A percentile compares a stretch with the other conserved stretches of the same genome.
phyloP scores from a whole-genome alignment of 164 flowering plant species.

The Brasenia schreberi region DNA sequence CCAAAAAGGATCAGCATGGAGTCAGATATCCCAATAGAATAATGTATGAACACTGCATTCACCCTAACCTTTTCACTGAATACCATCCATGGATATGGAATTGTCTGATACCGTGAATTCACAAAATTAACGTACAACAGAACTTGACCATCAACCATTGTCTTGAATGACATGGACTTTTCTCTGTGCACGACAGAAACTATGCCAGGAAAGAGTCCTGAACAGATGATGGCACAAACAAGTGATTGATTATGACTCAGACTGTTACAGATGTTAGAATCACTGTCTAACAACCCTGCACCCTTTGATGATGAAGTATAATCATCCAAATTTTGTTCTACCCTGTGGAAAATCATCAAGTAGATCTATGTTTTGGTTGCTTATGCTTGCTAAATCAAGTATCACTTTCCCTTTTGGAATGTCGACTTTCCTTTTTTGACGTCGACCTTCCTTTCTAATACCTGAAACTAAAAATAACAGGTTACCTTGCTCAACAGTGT shows the following conservation, averaged over 20 bases:
- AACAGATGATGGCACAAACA: conserved; percentile 91
- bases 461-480: too few species aligned
- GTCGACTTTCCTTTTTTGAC: too few species aligned
- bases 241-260: conserved; percentile 87
- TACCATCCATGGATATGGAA: conserved; percentile 91
- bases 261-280: conserved; percentile 42
- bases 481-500: too few species aligned
- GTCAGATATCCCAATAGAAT: conserved; percentile 94
- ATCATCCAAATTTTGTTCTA: conserved; percentile 7
- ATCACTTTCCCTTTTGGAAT: too few species aligned
- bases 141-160: conserved; percentile 99
- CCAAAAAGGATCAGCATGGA: conserved; percentile 90
- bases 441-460: too few species aligned
- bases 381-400: conserved; percentile 53
- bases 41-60: conserved; percentile 83
- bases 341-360: conserved; percentile 14
- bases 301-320: conserved; percentile 31
- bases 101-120: conserved; percentile 89
- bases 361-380: not conserved
- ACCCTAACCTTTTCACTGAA: conserved; percentile 97
- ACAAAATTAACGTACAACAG: conserved; percentile 85
- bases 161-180: conserved; percentile 93
- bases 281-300: conserved; percentile 60
- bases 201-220: conserved; percentile 95
- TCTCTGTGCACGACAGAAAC: conserved; percentile 94